Base-by-base conservation (phyloP, 1,284 basidiomycete genomes). In the Thecaphora frezii region DNA sequence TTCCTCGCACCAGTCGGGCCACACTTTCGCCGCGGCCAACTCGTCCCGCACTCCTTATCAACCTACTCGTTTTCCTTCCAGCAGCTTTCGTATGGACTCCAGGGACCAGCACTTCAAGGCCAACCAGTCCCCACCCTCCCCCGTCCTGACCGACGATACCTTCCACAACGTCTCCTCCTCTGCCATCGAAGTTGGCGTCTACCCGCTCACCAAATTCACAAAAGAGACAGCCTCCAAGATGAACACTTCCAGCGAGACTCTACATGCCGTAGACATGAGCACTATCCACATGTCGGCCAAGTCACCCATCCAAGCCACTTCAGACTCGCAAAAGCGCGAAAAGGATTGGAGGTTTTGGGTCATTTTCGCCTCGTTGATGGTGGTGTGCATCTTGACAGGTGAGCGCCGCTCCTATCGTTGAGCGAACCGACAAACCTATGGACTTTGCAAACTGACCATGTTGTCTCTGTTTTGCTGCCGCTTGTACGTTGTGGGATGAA, bases 291-390 rank as follows among this genome's bases (percentile, higher is more conserved):
- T n/a, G n/a, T n/a, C n/a, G n/a, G n/a, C n/a, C n/a, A n/a, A n/a
- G n/a, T n/a, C n/a, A n/a, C n/a, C n/a, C n/a, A n/a, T n/a, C n/a
- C n/a, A n/a, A 9, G 33, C 5, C 16, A 4, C 7, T 36, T 9
- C 8, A 36, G 7, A 9, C 16, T 3, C 12, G 12, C 7, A 14
- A 3, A 14, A 14, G 7, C 33, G 33, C 7, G 52, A 60, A 28
- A 60, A 60, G 38, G 52, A 50, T 22, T 39, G 28, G 28, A 42
- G 46, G 0, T 60, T 60, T 36, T 60, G 58, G 58, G 39, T 54
- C 30, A 55, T 60, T 33, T 60, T 60, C 18, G 21, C 1, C 2
- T 52, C 52, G 4, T 16, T 60, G 16, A 21, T 60, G 23, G 42
- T 60, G 18, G 51, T 51, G 19, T 49, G 52, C 3, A 48, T 60